These are phyloP conservation scores for Pilasporangium apinafurcum DNA, from an alignment of 352 stramenopile species.

Conservation along the genomic window DNA sequence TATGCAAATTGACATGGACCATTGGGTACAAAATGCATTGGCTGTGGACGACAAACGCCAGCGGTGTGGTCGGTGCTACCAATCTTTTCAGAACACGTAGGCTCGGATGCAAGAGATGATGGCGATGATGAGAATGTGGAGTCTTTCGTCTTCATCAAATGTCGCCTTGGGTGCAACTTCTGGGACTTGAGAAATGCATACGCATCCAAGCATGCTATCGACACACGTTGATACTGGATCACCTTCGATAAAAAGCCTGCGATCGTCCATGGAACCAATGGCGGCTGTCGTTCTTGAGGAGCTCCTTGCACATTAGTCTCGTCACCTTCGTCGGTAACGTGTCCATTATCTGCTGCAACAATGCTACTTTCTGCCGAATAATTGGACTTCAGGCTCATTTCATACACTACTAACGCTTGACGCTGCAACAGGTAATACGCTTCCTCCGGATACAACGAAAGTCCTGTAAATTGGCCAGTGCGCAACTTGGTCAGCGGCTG, in stretches of 20 bases:
- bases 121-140: background rate
- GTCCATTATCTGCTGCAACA: too few species aligned
- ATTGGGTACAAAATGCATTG: constrained; percentile 11
- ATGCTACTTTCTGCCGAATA: too few species aligned
- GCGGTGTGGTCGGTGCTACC: background rate
- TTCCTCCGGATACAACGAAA: constrained; percentile 68
- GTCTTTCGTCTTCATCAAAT: constrained; percentile 3
- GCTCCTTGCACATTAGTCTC: too few species aligned
- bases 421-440: constrained; percentile 57
- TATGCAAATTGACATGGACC: constrained; percentile 23
- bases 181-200: constrained; percentile 62
- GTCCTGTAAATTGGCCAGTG: constrained; percentile 40
- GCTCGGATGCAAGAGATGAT: background rate
- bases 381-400: constrained; percentile 6
- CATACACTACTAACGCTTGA: constrained; percentile 35
- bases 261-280: constrained; percentile 8
- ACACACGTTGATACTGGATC: constrained; percentile 16
- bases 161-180: constrained; percentile 58
- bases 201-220: constrained; percentile 32
- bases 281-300: background rate
- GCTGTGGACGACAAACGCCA: background rate
- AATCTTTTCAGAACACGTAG: too few species aligned
- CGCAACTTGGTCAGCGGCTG: constrained; percentile 5
- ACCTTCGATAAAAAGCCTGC: constrained; percentile 21
- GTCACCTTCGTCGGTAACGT: too few species aligned